These are phyloP conservation scores for Agrocybe praecox DNA, from an alignment of 768 basidiomycete genomes.

Conservation along the genomic window DNA sequence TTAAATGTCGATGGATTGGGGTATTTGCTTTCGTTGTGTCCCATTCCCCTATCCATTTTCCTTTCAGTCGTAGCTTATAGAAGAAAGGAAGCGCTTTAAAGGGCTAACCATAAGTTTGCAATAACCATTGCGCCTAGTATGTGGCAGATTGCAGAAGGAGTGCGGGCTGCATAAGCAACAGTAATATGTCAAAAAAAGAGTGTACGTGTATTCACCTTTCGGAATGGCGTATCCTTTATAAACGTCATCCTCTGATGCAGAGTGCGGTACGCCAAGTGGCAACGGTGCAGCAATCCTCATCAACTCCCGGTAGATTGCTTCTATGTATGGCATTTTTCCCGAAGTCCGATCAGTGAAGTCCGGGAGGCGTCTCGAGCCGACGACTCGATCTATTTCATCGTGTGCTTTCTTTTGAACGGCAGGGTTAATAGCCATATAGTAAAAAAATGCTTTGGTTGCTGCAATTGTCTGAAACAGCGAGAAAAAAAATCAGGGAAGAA, in stretches of 20 bases:
- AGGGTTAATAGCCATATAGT: slow-evolving; percentile 28
- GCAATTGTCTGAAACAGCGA: slow-evolving; percentile 12
- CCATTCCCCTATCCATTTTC: slow-evolving; percentile 17
- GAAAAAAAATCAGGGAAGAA: background rate
- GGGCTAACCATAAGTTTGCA: too few relatives aligned
- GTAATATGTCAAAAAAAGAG: too few relatives aligned
- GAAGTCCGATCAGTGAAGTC: slow-evolving; percentile 27
- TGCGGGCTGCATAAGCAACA: too few relatives aligned
- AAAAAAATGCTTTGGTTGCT: slow-evolving; percentile 23
- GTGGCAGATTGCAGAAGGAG: too few relatives aligned
- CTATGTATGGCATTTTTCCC: slow-evolving; percentile 31
- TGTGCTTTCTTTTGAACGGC: slow-evolving; percentile 37
- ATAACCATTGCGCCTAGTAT: too few relatives aligned
- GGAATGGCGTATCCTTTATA: slow-evolving; percentile 43
- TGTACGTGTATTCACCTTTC: slow-evolving; percentile 45
- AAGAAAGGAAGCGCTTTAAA: too few relatives aligned
- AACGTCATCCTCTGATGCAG: slow-evolving; percentile 34
- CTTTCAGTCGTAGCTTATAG: too few relatives aligned
- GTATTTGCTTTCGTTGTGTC: slow-evolving; percentile 24
- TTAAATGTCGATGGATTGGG: slow-evolving; percentile 24
- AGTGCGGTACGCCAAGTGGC: slow-evolving; percentile 29
- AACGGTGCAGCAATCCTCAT: slow-evolving; percentile 4
- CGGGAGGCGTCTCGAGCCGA: slow-evolving; percentile 38
- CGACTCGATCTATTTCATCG: slow-evolving; percentile 40
- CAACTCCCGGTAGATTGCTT: slow-evolving; percentile 16